Percentiles rank a stretch among this genome's conserved stretches.
Evolutionary conservation across 2,329 filamentous ascomycete species (phyloP).

Genomic region (Aspergillus pseudoglaucus): DNA sequence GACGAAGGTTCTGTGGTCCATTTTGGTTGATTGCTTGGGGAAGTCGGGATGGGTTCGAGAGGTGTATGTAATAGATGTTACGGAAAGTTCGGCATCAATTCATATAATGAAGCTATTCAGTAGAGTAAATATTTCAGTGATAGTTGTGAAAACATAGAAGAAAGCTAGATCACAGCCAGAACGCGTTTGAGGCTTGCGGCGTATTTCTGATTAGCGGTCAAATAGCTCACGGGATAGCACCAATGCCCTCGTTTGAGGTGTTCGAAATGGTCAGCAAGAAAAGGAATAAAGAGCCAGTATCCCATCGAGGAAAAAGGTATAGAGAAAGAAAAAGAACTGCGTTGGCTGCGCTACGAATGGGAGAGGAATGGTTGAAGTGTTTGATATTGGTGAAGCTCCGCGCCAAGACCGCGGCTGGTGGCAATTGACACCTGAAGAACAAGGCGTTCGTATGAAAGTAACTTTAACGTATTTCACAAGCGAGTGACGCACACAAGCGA

Average conservation of each 20-base stretch:
- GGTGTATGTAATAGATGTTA: no score
- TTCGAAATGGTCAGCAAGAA: no score
- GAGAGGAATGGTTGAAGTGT: not conserved
- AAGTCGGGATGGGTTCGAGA: no score
- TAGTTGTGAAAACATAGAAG: no score
- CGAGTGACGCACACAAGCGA: no score
- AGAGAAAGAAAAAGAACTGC: not conserved
- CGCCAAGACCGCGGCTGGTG: constrained; percentile 1
- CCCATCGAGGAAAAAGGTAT: not conserved
- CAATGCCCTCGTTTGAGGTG: no score
- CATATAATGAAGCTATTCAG: not conserved
- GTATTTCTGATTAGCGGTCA: not conserved
- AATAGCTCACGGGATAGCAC: no score
- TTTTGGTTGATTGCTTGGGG: constrained; percentile 10
- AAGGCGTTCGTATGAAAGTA: not conserved
- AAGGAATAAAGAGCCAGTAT: no score
- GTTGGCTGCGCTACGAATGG: not conserved
- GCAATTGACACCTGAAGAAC: not conserved
- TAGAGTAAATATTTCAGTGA: no score
- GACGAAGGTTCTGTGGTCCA: constrained; percentile 38
- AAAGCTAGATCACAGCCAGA: not conserved
- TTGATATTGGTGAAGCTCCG: not conserved
- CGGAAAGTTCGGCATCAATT: not conserved
- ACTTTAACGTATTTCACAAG: not conserved
- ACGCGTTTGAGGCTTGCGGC: not conserved